phyloP scores from a whole-genome alignment of 2,329 filamentous ascomycete species.

The Fusarium sublunatum region DNA sequence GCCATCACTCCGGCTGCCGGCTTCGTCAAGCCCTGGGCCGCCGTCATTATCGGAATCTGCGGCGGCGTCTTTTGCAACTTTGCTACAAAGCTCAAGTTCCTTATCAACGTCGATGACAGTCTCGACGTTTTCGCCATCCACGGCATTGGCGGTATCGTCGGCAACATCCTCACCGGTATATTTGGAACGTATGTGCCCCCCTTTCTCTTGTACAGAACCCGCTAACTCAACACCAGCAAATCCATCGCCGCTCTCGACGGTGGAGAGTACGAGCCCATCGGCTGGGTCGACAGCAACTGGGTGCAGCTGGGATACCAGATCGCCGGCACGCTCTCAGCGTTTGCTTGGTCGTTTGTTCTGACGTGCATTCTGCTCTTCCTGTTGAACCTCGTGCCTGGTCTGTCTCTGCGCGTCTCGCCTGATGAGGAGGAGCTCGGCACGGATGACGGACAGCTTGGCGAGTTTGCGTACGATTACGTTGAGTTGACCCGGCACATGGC shows the following conservation, averaged over 20 bases:
- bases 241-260: conserved; percentile 82
- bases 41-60: conserved; percentile 68
- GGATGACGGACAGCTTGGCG: conserved; percentile 81
- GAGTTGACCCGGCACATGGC: conserved; percentile 74
- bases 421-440: conserved; percentile 76
- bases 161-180: conserved; percentile 81
- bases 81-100: conserved; percentile 82
- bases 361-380: conserved; percentile 76
- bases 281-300: conserved; percentile 78
- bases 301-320: conserved; percentile 78
- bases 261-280: conserved; percentile 66
- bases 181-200: conserved; percentile 71
- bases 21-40: conserved; percentile 76
- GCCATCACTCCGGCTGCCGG: conserved; percentile 87
- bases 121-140: conserved; percentile 94
- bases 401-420: conserved; percentile 73
- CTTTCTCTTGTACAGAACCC: background rate
- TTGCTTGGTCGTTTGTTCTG: conserved; percentile 74
- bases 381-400: conserved; percentile 76
- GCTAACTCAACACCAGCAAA: conserved; percentile 57
- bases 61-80: conserved; percentile 81
- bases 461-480: conserved; percentile 87
- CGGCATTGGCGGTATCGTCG: conserved; percentile 83
- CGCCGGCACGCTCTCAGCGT: conserved; percentile 72
- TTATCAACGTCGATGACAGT: conserved; percentile 82